A percentile compares a stretch with the other conserved stretches of the same genome.
phyloP scores from a whole-genome alignment of 495 filamentous ascomycete genomes.

The Penicillium angulare region DNA sequence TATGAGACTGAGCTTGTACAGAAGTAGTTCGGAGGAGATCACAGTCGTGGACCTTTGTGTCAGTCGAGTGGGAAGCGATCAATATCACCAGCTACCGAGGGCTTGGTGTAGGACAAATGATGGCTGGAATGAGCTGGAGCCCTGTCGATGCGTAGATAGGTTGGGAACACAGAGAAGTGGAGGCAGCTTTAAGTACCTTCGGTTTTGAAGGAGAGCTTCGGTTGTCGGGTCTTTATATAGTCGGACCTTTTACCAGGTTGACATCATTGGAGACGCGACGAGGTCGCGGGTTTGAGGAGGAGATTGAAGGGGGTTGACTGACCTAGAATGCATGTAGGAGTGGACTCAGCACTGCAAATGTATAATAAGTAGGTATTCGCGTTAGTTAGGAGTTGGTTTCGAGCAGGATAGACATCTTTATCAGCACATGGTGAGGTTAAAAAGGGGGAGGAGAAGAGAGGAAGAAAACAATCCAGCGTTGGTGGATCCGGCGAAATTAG shows the following conservation, averaged over 20 bases:
- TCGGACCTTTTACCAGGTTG: constrained; percentile 66
- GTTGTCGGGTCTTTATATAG: constrained; percentile 20
- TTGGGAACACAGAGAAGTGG: neutral
- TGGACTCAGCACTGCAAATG: too few relatives aligned
- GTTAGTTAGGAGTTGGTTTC: too few relatives aligned
- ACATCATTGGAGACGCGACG: constrained; percentile 53
- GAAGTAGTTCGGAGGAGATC: too few relatives aligned
- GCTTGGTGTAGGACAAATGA: too few relatives aligned
- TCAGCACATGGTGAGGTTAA: neutral
- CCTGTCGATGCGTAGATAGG: neutral
- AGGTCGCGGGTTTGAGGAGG: constrained; percentile 1
- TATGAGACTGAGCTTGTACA: constrained; percentile 3
- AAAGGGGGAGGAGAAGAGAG: neutral
- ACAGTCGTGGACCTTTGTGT: too few relatives aligned
- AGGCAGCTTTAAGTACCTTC: neutral
- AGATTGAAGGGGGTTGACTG: neutral
- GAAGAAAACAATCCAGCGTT: neutral
- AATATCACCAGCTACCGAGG: too few relatives aligned
- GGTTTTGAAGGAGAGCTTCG: neutral
- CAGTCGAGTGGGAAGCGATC: too few relatives aligned
- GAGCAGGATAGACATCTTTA: too few relatives aligned
- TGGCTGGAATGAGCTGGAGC: neutral
- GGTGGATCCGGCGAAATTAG: neutral
- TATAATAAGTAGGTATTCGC: too few relatives aligned
- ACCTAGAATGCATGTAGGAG: too few relatives aligned